Conservation (phyloP, 202 grass and related monocot species). For the Zoysia matrella region DNA sequence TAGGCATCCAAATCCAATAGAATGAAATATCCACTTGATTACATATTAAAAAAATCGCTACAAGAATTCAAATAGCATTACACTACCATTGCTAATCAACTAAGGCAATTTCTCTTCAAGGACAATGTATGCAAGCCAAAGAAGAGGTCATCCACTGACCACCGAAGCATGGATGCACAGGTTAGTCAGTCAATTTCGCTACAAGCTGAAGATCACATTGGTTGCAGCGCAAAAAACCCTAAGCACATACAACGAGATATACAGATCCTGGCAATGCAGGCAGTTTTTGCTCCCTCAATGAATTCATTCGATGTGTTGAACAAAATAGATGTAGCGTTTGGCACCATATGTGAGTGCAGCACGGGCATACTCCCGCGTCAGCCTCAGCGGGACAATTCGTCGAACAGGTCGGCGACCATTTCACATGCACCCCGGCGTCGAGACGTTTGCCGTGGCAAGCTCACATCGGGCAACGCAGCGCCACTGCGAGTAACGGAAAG, state of each 20-base stretch:
- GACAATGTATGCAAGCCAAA: background rate
- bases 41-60: background rate
- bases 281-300: background rate
- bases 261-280: background rate
- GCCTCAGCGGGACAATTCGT: background rate
- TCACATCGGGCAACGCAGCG: background rate
- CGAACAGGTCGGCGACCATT: conserved; percentile 10
- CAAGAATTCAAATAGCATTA: background rate
- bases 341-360: background rate
- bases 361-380: background rate
- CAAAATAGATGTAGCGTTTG: background rate
- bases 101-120: background rate
- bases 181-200: background rate
- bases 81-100: no score
- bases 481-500: background rate
- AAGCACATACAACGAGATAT: background rate
- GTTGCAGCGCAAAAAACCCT: conserved; percentile 23
- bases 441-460: background rate
- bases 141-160: background rate
- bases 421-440: background rate
- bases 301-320: background rate
- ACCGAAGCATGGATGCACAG: background rate
- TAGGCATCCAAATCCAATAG: background rate
- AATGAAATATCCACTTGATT: background rate
- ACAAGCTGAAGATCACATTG: background rate